Conservation (phyloP, 73 alveolate genomes). For the Effrenium voratum region DNA sequence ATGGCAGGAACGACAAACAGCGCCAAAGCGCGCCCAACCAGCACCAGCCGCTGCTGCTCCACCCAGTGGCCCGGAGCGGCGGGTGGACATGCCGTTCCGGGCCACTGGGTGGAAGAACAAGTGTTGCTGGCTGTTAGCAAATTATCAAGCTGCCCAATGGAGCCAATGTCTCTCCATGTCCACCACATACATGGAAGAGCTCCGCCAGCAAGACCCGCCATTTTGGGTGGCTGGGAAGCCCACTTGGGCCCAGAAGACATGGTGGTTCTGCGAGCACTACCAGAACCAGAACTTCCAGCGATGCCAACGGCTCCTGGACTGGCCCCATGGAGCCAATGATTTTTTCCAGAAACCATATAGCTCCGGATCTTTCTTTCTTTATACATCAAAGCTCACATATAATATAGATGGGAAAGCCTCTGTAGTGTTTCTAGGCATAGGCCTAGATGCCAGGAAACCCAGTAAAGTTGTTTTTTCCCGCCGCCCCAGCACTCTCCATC, state of each 20-base stretch:
- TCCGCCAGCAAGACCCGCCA: not conserved
- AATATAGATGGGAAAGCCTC: not conserved
- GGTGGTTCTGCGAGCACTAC: not conserved
- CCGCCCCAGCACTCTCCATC: not conserved
- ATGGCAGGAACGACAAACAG: not conserved
- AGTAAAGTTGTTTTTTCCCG: not conserved
- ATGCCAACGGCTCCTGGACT: not conserved
- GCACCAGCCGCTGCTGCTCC: not conserved
- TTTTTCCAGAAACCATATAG: not conserved
- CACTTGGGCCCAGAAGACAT: not conserved
- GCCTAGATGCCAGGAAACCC: not conserved
- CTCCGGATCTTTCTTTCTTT: not conserved
- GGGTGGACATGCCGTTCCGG: not conserved
- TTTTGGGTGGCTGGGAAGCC: not conserved
- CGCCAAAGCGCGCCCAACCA: not conserved
- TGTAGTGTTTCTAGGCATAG: not conserved
- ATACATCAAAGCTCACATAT: not conserved
- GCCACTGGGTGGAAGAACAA: not conserved
- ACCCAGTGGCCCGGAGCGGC: not conserved
- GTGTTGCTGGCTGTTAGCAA: not conserved
- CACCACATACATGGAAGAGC: not conserved
- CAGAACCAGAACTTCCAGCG: not conserved
- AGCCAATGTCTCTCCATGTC: too few relatives aligned
- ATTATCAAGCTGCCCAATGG: not conserved
- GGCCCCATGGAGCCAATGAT: not conserved